Conservation (phyloP, 352 stramenopile species). For the Phytophthora hybrid region DNA sequence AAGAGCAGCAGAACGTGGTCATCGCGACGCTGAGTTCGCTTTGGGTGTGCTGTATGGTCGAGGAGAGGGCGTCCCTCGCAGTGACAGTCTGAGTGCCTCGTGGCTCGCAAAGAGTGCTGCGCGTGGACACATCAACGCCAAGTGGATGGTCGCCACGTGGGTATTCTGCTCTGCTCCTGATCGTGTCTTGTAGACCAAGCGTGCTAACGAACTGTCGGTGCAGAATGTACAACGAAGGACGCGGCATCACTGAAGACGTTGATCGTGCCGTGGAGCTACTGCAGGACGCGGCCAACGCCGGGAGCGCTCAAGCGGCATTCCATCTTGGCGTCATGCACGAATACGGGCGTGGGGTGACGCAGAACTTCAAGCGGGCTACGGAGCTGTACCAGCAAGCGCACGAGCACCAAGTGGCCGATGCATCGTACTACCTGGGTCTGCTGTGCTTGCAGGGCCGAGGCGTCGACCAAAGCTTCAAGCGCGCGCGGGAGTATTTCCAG, state of each 20-base stretch:
- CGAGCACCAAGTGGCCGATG: constrained; percentile 45
- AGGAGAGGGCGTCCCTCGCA: constrained; percentile 39
- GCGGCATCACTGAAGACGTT: constrained; percentile 43
- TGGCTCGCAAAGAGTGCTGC: constrained; percentile 54
- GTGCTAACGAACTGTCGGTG: constrained; percentile 4
- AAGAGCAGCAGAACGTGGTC: constrained; percentile 33
- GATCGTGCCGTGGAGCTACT: constrained; percentile 45
- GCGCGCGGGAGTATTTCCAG: constrained; percentile 49
- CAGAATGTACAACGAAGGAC: constrained; percentile 56
- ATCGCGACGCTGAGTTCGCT: constrained; percentile 58
- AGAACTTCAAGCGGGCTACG: constrained; percentile 47
- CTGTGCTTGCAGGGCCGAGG: constrained; percentile 58
- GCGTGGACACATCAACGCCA: constrained; percentile 49
- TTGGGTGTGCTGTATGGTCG: constrained; percentile 50
- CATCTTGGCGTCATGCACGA: constrained; percentile 62
- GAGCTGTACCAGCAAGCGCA: constrained; percentile 44
- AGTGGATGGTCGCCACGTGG: constrained; percentile 64
- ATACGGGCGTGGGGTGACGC: constrained; percentile 52
- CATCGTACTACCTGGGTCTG: constrained; percentile 65
- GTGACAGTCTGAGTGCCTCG: constrained; percentile 43
- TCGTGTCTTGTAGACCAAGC: background rate
- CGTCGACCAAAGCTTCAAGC: constrained; percentile 41
- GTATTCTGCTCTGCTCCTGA: background rate
- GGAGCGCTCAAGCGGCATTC: constrained; percentile 43
- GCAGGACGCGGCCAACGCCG: constrained; percentile 30